Conservation (phyloP, 2,329 filamentous ascomycete genomes). For the Scedosporium aurantiacum region DNA sequence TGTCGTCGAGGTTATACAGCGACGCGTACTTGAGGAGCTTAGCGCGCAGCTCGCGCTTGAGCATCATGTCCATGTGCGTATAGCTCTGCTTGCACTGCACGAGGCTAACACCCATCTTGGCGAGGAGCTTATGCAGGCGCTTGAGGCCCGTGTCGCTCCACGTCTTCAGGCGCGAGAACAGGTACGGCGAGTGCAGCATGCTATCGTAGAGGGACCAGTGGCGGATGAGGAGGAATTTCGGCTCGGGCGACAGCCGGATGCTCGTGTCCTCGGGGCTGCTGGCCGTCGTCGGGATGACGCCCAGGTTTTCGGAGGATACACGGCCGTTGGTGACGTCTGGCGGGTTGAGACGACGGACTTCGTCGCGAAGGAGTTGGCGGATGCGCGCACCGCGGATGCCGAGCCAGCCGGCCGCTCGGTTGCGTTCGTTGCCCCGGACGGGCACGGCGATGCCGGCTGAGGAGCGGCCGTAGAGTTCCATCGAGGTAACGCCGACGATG, state of each 20-base stretch:
- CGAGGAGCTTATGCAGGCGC: slow-evolving; percentile 82
- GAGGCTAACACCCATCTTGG: slow-evolving; percentile 95
- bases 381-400: slow-evolving; percentile 74
- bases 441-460: slow-evolving; percentile 64
- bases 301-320: slow-evolving; percentile 54
- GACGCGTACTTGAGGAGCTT: slow-evolving; percentile 86
- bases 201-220: slow-evolving; percentile 98
- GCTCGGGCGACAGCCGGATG: slow-evolving; percentile 87
- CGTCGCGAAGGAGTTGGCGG: slow-evolving; percentile 76
- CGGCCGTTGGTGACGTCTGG: slow-evolving; percentile 54
- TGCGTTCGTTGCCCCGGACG: slow-evolving; percentile 43
- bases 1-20: slow-evolving; percentile 84
- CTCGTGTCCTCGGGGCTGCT: slow-evolving; percentile 82
- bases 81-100: slow-evolving; percentile 93
- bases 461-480: slow-evolving; percentile 82
- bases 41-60: slow-evolving; percentile 77
- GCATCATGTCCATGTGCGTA: slow-evolving; percentile 95
- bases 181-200: slow-evolving; percentile 94
- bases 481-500: slow-evolving; percentile 88
- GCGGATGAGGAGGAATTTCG: slow-evolving; percentile 79
- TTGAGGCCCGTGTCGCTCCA: slow-evolving; percentile 88
- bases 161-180: slow-evolving; percentile 82
- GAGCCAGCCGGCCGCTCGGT: slow-evolving; percentile 59
- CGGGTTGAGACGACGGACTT: slow-evolving; percentile 87
- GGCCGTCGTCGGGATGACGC: slow-evolving; percentile 82